A percentile compares a stretch with the other conserved stretches of the same genome.
phyloP scores from a whole-genome alignment of 305 asterid genomes.

The Fraxinus albicans region DNA sequence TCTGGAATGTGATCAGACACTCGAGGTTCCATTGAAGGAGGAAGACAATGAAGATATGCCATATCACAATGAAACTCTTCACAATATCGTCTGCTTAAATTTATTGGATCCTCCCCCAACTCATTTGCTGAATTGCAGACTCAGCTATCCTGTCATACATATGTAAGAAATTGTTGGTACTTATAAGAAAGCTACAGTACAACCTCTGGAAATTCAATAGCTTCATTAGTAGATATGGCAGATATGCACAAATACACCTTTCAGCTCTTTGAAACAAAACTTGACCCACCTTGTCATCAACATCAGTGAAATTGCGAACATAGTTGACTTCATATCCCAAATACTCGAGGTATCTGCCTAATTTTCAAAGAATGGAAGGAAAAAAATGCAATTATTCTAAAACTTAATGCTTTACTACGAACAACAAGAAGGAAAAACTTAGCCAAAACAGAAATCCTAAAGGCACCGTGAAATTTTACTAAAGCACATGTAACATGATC shows the following conservation, averaged over 20 bases:
- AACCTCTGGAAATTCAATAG: constrained; percentile 7
- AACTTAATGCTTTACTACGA: background rate
- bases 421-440: background rate
- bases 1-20: constrained; percentile 93
- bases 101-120: constrained; percentile 81
- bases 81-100: constrained; percentile 78
- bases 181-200: constrained; percentile 15
- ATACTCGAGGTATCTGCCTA: constrained; percentile 85
- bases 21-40: constrained; percentile 93
- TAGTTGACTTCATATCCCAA: constrained; percentile 90
- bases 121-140: constrained; percentile 69
- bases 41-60: constrained; percentile 70
- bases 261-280: constrained; percentile 11
- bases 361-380: constrained; percentile 34
- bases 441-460: background rate
- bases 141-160: constrained; percentile 65
- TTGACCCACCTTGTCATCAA: constrained; percentile 83
- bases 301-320: constrained; percentile 93
- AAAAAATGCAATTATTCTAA: constrained; percentile 26
- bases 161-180: constrained; percentile 39
- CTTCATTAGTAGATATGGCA: background rate
- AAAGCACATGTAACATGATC: background rate
- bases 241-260: constrained; percentile 12
- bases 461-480: background rate
- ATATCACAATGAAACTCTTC: constrained; percentile 89